Conservation (phyloP, 768 basidiomycete genomes). For the Tubosaeta sp. region DNA sequence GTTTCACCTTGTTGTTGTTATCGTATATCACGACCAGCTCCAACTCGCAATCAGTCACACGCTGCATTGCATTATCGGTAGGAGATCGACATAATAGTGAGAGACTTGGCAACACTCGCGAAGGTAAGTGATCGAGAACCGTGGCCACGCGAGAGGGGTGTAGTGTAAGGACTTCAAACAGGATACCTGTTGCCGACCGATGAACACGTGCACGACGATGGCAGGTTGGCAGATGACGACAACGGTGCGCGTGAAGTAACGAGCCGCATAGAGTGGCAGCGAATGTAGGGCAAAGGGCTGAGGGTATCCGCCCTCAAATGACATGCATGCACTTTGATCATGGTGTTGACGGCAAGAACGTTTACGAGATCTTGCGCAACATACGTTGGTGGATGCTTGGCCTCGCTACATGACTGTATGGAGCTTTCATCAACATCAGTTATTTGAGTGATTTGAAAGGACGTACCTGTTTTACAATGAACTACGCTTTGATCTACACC, state of each 20-base stretch:
- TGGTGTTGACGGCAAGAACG: too few species aligned
- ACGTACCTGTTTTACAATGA: too few species aligned
- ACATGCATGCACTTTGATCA: too few species aligned
- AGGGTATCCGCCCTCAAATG: background rate
- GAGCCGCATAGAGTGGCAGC: background rate
- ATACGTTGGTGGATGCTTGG: too few species aligned
- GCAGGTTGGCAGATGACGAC: background rate
- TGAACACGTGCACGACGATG: too few species aligned
- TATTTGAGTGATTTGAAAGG: too few species aligned
- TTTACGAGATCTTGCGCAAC: too few species aligned
- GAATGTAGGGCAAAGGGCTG: background rate
- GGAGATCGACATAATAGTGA: constrained; percentile 9
- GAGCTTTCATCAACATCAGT: too few species aligned
- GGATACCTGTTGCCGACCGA: background rate
- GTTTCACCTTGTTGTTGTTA: background rate
- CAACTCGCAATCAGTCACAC: background rate
- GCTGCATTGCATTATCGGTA: constrained; percentile 1
- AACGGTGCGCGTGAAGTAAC: too few species aligned
- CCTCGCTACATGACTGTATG: too few species aligned
- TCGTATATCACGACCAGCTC: background rate
- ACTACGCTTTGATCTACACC: too few species aligned
- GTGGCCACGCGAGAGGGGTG: background rate
- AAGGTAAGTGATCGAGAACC: background rate
- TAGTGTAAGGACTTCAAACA: background rate
- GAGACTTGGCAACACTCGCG: constrained; percentile 4